Conservation (phyloP, 2,329 filamentous ascomycete genomes). For the Aspergillus sp. region DNA sequence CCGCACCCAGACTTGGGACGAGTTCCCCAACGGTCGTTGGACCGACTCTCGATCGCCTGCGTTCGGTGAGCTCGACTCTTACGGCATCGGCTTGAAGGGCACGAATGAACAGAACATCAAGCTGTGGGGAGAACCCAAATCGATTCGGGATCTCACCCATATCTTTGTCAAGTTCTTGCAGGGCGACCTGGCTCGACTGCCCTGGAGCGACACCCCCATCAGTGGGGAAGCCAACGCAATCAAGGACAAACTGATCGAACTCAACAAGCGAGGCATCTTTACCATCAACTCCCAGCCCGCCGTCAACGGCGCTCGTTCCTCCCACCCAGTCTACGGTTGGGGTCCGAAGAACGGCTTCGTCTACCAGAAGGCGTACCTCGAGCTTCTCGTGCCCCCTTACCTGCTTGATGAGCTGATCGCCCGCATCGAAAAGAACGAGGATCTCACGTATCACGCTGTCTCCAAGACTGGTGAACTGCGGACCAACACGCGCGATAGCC, state of each 20-base stretch:
- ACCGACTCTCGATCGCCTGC: conserved; percentile 94
- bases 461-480: conserved; percentile 77
- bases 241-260: conserved; percentile 69
- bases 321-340: conserved; percentile 86
- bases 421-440: conserved; percentile 73
- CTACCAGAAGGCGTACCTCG: conserved; percentile 96
- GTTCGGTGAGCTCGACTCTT: conserved; percentile 91
- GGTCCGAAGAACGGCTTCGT: conserved; percentile 93
- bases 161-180: conserved; percentile 85
- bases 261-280: conserved; percentile 83
- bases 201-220: conserved; percentile 91
- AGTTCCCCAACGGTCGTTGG: conserved; percentile 98
- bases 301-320: conserved; percentile 86
- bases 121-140: conserved; percentile 84
- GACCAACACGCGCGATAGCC: conserved; percentile 80
- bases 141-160: conserved; percentile 74
- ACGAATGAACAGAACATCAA: conserved; percentile 95
- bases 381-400: conserved; percentile 80
- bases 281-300: conserved; percentile 98
- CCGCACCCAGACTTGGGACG: conserved; percentile 97
- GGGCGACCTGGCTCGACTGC: conserved; percentile 75
- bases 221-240: conserved; percentile 79
- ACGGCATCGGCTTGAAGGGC: conserved; percentile 89
- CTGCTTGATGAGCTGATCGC: conserved; percentile 74
- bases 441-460: conserved; percentile 92